These are phyloP conservation scores for Afroboletus lepidellus DNA, from an alignment of 1,284 basidiomycete genomes.

Conservation along the genomic window DNA sequence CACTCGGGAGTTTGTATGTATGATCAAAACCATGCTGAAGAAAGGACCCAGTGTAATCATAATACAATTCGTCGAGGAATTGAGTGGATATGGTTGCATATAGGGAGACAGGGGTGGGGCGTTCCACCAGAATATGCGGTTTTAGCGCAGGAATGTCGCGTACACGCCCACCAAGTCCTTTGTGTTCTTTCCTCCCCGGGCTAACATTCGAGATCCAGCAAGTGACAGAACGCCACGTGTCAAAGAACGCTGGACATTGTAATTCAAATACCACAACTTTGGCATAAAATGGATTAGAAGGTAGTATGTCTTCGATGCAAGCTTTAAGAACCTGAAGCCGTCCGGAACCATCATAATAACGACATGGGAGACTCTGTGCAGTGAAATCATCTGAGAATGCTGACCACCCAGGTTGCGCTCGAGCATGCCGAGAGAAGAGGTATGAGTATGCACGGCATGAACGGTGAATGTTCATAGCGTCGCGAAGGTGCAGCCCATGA, in stretches of 20 bases:
- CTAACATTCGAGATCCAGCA: neutral
- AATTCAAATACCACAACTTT: neutral
- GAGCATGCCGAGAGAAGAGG: neutral
- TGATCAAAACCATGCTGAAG: no score
- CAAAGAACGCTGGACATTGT: neutral
- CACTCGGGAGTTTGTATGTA: neutral
- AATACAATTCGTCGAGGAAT: neutral
- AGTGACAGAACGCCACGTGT: neutral
- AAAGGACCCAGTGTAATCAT: neutral
- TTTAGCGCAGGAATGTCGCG: neutral
- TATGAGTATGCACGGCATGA: neutral
- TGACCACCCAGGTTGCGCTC: neutral
- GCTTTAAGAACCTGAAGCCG: neutral
- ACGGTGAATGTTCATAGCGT: neutral
- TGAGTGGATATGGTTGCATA: neutral
- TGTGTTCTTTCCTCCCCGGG: neutral
- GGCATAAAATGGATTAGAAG: no score
- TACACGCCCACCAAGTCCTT: neutral
- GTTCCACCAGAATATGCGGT: neutral
- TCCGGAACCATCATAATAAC: slow-evolving; percentile 2
- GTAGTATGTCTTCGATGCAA: neutral
- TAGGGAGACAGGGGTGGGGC: neutral
- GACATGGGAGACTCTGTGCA: slow-evolving; percentile 7
- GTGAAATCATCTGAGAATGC: slow-evolving; percentile 21
- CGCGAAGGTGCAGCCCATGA: neutral